These are phyloP conservation scores for Diaporthe eres DNA, from an alignment of 2,329 filamentous ascomycete species.

Conservation along the genomic window DNA sequence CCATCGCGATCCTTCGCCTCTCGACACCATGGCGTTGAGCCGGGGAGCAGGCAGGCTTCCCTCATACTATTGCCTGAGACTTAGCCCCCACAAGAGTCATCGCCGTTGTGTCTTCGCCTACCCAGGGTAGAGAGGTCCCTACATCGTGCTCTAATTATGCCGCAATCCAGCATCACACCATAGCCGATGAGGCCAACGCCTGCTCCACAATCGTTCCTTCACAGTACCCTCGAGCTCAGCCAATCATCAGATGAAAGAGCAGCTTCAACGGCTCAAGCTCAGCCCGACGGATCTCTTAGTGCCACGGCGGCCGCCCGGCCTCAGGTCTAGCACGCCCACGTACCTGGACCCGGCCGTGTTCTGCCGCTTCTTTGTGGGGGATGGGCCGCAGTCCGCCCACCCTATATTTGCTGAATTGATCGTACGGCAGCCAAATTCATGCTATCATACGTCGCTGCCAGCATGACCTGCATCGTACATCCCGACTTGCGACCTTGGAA, in stretches of 20 bases:
- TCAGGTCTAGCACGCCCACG: slow-evolving; percentile 20
- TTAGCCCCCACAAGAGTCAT: slow-evolving; percentile 25
- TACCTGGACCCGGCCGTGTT: slow-evolving; percentile 1
- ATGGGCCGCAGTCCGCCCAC: not conserved
- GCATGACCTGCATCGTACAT: not conserved
- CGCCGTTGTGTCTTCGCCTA: not conserved
- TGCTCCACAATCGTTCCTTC: slow-evolving; percentile 37
- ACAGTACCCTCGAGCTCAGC: not conserved
- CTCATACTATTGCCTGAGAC: slow-evolving; percentile 27
- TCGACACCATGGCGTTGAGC: not conserved
- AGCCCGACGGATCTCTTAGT: slow-evolving; percentile 40
- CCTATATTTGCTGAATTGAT: not conserved
- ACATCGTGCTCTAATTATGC: not conserved
- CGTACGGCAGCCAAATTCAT: not conserved
- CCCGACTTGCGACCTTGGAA: not conserved
- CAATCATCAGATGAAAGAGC: slow-evolving; percentile 31
- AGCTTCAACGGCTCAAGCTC: slow-evolving; percentile 14
- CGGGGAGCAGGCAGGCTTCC: not conserved
- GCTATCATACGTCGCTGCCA: slow-evolving; percentile 7
- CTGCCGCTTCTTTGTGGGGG: not conserved
- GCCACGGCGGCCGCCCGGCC: slow-evolving; percentile 39
- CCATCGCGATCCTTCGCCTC: slow-evolving; percentile 13
- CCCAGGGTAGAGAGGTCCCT: not conserved
- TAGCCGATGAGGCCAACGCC: slow-evolving; percentile 14
- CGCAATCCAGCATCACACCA: slow-evolving; percentile 10